Evolutionary conservation across 306 rosid genomes (phyloP), one percentile per base, ranked within the genome.

Genomic region (Glycine tomentella): DNA sequence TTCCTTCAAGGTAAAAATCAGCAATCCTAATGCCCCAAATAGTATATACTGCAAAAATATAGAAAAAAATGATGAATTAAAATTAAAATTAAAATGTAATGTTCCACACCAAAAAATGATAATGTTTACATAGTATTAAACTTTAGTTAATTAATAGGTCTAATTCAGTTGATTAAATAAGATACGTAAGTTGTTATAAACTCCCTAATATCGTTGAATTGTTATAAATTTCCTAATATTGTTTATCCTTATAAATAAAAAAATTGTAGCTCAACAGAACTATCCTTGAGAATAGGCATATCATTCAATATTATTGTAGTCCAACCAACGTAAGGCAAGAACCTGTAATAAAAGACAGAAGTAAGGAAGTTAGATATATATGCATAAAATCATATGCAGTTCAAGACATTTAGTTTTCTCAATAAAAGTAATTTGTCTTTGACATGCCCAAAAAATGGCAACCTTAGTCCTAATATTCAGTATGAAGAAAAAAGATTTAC

Each of bases 1-100:
- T 20, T 94, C 97, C 87, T 91, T 94, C 2, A 92, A 76, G 53
- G 96, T 94, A 73, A 92, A 86, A 80, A 94, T 92, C 42, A 94
- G 90, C 93, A 94, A 69, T 53, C 97, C 98, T 85, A 92, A 77
- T 5, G 88, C 92, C 44, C 97, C 97, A 17, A 94, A 84, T 8
- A 92, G 88, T 70, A 91, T 80, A 83, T 88, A 91, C 98, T 92
- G 95, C 88, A 38, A 38, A 38, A 38, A 38, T n/a, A 87, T 65
- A 49, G 4, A 49, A 58, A 56, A 9, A 82, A 84, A 58, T 58
- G 44, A 62, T 31, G 15, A 12, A 45, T 74, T 64, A 74, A 53
- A n/a, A 68, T 74, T 73, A 57, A 71, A 8, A 46, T n/a, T n/a
- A n/a, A n/a, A n/a, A n/a, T n/a, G n/a, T 67, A 53, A 20, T 53